A percentile compares a stretch with the other conserved stretches of the same genome.
Conservation (phyloP, 345 rosid species). For the Populus deltoides region DNA sequence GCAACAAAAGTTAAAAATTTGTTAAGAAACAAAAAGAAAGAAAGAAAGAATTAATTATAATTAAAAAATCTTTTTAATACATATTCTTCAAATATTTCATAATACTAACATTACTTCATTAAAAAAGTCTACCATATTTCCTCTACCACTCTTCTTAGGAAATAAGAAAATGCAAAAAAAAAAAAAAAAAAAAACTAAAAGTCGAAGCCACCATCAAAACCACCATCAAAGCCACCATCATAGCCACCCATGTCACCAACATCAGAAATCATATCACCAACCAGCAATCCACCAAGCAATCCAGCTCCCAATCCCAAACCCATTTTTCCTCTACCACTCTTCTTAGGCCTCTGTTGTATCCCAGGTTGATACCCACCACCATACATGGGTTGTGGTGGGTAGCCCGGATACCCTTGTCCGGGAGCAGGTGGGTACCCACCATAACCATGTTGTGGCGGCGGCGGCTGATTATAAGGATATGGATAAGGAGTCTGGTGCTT, state of each 20-base stretch:
- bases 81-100: no score
- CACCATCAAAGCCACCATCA: slow-evolving; percentile 20
- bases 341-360: slow-evolving; percentile 28
- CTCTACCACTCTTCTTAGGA: no score
- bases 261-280: slow-evolving; percentile 34
- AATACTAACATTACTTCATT: no score
- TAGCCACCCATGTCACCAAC: slow-evolving; percentile 13
- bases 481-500: slow-evolving; percentile 10
- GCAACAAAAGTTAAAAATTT: no score
- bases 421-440: slow-evolving; percentile 21
- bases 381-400: slow-evolving; percentile 15
- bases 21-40: no score
- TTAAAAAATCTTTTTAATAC: no score
- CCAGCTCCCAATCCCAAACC: slow-evolving; percentile 38
- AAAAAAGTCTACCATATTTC: no score
- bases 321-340: slow-evolving; percentile 7
- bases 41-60: no score
- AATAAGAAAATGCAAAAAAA: not conserved
- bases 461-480: slow-evolving; percentile 30
- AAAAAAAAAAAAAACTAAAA: not conserved
- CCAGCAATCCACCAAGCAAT: slow-evolving; percentile 31
- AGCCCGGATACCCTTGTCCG: slow-evolving; percentile 26
- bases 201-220: slow-evolving; percentile 22
- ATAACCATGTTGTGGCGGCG: slow-evolving; percentile 9
- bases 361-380: slow-evolving; percentile 20